phyloP scores from a whole-genome alignment of 768 basidiomycete genomes.

The Tulasnella sp. region DNA sequence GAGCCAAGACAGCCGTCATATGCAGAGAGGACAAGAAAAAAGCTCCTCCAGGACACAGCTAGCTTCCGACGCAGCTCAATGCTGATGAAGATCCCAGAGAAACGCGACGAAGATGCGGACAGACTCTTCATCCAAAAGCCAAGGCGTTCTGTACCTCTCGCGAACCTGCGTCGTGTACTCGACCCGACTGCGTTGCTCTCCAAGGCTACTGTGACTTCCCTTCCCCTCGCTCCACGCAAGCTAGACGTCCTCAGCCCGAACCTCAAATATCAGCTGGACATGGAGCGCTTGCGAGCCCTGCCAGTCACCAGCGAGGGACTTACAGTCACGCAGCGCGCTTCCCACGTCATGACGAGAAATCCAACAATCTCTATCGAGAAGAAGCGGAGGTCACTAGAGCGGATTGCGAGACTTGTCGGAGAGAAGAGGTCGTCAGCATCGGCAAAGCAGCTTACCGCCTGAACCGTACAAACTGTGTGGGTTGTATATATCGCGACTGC shows the following conservation, averaged over 20 bases:
- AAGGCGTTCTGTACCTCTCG: not conserved
- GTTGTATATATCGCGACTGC: too few relatives aligned
- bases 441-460: too few relatives aligned
- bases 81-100: not conserved
- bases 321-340: not conserved
- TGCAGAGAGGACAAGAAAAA: not conserved
- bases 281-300: not conserved
- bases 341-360: slow-evolving; percentile 4
- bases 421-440: not conserved
- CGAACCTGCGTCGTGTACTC: not conserved
- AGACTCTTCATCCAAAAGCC: not conserved
- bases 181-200: slow-evolving; percentile 6
- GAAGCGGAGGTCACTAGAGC: not conserved
- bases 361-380: not conserved
- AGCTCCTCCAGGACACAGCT: not conserved
- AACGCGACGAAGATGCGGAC: not conserved
- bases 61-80: not conserved
- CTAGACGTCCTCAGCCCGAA: not conserved
- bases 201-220: not conserved
- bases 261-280: not conserved
- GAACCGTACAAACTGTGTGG: too few relatives aligned
- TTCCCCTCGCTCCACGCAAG: not conserved
- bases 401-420: not conserved
- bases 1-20: too few relatives aligned
- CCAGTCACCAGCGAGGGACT: not conserved